These are phyloP conservation scores for Microcyclosporella mali DNA, from an alignment of 2,329 filamentous ascomycete genomes.

Conservation along the genomic window DNA sequence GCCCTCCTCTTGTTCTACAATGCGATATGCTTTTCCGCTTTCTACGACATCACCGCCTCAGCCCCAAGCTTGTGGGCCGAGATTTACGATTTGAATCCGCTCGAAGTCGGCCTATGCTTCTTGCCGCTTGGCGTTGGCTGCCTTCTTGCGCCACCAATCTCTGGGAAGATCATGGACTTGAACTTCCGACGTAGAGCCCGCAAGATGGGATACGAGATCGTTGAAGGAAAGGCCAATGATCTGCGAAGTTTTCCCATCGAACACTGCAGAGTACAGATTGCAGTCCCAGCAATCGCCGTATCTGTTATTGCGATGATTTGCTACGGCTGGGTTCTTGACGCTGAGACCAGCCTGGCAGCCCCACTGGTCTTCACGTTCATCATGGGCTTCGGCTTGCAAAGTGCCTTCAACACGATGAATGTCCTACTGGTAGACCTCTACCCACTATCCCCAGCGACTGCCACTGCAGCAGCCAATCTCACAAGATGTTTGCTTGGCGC, in stretches of 20 bases:
- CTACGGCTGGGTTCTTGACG: constrained; percentile 39
- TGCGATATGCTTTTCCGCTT: constrained; percentile 37
- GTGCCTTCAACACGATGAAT: constrained; percentile 48
- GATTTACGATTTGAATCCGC: constrained; percentile 29
- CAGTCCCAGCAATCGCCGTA: constrained; percentile 31
- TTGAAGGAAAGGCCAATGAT: constrained; percentile 50
- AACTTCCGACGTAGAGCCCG: constrained; percentile 65
- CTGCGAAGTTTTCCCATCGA: constrained; percentile 48
- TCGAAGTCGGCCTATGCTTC: constrained; percentile 22
- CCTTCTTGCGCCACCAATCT: constrained; percentile 32
- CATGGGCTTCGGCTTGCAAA: constrained; percentile 52
- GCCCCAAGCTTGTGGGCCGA: constrained; percentile 39
- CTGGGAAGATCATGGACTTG: constrained; percentile 59
- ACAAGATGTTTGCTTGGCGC: constrained; percentile 34
- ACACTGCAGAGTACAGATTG: constrained; percentile 36
- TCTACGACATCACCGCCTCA: constrained; percentile 42
- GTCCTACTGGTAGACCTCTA: constrained; percentile 40
- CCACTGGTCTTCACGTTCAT: constrained; percentile 46
- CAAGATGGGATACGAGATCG: constrained; percentile 55
- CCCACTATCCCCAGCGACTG: constrained; percentile 35
- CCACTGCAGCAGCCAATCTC: constrained; percentile 35
- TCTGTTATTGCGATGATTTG: constrained; percentile 29
- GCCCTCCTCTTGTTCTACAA: constrained; percentile 22
- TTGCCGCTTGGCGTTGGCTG: constrained; percentile 34
- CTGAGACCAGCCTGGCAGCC: constrained; percentile 33